Conservation (phyloP, 129 eudicot species). For the Cynara cardunculus region DNA sequence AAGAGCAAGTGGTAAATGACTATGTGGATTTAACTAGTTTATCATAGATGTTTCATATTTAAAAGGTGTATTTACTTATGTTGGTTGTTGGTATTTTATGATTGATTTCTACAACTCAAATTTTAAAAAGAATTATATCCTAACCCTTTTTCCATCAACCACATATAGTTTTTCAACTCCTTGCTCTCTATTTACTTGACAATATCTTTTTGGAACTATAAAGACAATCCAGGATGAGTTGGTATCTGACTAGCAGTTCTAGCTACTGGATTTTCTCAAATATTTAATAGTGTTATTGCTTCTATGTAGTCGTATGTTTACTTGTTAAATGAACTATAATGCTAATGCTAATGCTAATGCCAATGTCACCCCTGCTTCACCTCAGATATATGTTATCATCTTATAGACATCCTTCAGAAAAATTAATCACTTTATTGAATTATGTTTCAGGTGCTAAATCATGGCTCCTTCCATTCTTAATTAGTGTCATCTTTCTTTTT, state of each 20-base stretch:
- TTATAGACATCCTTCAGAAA: background rate
- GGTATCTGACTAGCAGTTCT: background rate
- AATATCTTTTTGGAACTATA: background rate
- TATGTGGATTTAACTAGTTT: slow-evolving; percentile 62
- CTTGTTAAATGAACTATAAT: background rate
- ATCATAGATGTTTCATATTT: slow-evolving; percentile 7
- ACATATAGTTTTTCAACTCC: background rate
- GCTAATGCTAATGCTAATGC: background rate
- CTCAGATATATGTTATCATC: background rate
- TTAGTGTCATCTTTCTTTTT: background rate
- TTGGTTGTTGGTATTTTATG: slow-evolving; percentile 7
- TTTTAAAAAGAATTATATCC: background rate
- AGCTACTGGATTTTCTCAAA: background rate
- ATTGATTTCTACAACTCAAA: background rate
- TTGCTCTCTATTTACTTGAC: background rate
- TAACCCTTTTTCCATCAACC: background rate
- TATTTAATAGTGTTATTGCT: background rate
- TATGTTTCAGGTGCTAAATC: background rate
- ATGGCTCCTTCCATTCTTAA: background rate
- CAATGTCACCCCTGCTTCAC: background rate
- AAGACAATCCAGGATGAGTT: background rate
- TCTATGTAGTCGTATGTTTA: background rate
- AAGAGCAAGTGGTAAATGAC: slow-evolving; percentile 74
- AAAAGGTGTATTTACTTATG: background rate
- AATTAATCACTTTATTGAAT: background rate